Evolutionary conservation across 441 rosid genomes (phyloP).

Genomic region (Geranium incanum): DNA sequence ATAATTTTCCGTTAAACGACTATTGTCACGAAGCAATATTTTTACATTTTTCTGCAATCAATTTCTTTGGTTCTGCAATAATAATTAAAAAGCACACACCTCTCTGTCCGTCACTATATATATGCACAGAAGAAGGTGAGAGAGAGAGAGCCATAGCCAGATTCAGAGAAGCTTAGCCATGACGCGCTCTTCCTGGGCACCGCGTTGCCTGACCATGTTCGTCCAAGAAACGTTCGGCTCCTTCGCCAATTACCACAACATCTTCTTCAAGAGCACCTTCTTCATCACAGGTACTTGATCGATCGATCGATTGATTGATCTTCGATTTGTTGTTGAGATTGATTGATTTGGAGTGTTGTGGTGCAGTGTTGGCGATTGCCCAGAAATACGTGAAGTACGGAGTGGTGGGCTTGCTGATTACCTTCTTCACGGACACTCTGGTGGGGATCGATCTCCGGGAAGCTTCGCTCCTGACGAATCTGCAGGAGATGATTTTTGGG

Average conservation of each 20-base stretch:
- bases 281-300: background rate
- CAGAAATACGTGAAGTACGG: background rate
- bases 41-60: background rate
- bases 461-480: constrained; percentile 1
- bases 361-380: background rate
- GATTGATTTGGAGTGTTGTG: background rate
- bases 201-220: background rate
- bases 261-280: background rate
- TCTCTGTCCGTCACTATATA: no score
- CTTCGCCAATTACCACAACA: background rate
- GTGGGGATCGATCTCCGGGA: background rate
- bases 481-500: constrained; percentile 5
- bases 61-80: background rate
- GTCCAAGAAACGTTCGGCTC: background rate
- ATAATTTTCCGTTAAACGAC: background rate
- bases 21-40: background rate
- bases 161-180: constrained; percentile 1
- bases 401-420: background rate
- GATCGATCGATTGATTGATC: background rate
- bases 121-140: background rate
- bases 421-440: constrained; percentile 6
- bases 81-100: no score
- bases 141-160: background rate
- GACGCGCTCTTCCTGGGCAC: background rate
- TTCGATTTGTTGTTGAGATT: background rate